phyloP scores from a whole-genome alignment of 805 yeast species.

The Suhomyces vadensis region DNA sequence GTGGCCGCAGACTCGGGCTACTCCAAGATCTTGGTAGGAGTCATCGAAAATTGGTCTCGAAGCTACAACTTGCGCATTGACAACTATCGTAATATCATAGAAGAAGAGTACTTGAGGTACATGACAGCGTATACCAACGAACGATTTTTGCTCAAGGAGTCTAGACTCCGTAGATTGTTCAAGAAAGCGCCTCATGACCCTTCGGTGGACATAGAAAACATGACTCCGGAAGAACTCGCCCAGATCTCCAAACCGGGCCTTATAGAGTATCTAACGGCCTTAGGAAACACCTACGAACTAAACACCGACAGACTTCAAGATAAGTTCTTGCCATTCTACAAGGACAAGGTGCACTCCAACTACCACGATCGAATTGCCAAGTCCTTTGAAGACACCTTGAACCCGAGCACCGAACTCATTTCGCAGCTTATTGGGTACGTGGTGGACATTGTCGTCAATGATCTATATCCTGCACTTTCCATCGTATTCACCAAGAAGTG shows the following conservation, averaged over 20 bases:
- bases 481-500: constrained; percentile 67
- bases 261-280: constrained; percentile 75
- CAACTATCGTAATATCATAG: constrained; percentile 59
- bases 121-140: constrained; percentile 45
- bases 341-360: constrained; percentile 52
- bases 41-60: constrained; percentile 66
- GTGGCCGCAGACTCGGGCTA: constrained; percentile 85
- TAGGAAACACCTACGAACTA: constrained; percentile 85
- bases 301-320: constrained; percentile 64
- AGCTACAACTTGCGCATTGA: constrained; percentile 61
- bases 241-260: constrained; percentile 60
- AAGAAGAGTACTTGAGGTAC: constrained; percentile 42
- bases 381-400: constrained; percentile 48
- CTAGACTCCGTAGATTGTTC: constrained; percentile 39
- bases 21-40: constrained; percentile 76
- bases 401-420: constrained; percentile 73
- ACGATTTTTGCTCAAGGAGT: constrained; percentile 44
- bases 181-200: constrained; percentile 15
- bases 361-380: constrained; percentile 36
- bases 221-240: constrained; percentile 40
- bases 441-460: constrained; percentile 69
- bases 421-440: constrained; percentile 71
- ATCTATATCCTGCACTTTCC: constrained; percentile 61
- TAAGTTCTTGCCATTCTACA: constrained; percentile 65
- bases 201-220: constrained; percentile 35